Evolutionary conservation across 371 early-diverging fungal species (phyloP).

Genomic region (Mucor saturninus): DNA sequence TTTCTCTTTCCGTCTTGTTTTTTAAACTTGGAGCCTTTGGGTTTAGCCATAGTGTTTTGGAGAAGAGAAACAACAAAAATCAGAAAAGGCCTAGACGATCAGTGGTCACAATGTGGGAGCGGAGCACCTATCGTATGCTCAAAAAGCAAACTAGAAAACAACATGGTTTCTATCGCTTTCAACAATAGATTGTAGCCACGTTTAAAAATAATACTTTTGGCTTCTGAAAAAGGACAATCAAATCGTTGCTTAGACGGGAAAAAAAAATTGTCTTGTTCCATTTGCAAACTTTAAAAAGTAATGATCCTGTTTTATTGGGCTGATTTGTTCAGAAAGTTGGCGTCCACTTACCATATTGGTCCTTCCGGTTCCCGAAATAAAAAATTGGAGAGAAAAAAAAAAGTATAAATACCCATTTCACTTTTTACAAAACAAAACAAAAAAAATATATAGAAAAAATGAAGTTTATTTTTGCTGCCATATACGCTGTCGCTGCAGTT

Average conservation of each 20-base stretch:
- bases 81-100: not conserved
- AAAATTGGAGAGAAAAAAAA: not conserved
- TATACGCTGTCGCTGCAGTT: conserved; percentile 33
- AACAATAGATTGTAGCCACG: too few relatives aligned
- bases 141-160: not conserved
- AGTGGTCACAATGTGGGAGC: too few relatives aligned
- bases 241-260: not conserved
- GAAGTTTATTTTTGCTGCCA: conserved; percentile 34
- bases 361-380: not conserved
- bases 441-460: not conserved
- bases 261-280: not conserved
- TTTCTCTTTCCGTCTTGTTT: conserved; percentile 2
- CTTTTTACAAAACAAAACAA: not conserved
- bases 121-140: too few relatives aligned
- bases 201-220: too few relatives aligned
- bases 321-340: too few relatives aligned
- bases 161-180: too few relatives aligned
- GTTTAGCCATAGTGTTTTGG: conserved; percentile 1
- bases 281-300: not conserved
- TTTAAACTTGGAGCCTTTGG: conserved; percentile 8
- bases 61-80: not conserved
- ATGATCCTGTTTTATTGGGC: too few relatives aligned
- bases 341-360: too few relatives aligned
- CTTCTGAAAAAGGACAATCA: too few relatives aligned
- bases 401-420: not conserved